Evolutionary conservation across 1,284 basidiomycete species (phyloP).

Genomic region (Apiotrichum gamsii): DNA sequence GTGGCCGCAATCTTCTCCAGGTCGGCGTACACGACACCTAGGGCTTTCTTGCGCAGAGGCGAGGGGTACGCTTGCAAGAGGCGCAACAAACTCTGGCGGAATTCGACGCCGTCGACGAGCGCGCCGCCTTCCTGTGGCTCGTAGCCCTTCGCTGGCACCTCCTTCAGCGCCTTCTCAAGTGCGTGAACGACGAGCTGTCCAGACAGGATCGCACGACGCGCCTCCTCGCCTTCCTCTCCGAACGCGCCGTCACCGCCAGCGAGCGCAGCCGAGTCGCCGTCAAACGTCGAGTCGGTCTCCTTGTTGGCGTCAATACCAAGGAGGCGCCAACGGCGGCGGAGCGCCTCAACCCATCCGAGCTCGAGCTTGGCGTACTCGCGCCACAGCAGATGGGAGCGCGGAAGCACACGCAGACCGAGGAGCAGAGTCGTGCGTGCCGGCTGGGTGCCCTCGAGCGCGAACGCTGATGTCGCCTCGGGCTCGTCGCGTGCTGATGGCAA

Average conservation of each 20-base stretch:
- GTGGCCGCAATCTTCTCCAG: conserved; percentile 16
- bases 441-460: conserved; percentile 44
- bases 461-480: conserved; percentile 15
- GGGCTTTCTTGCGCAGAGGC: conserved; percentile 32
- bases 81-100: conserved; percentile 29
- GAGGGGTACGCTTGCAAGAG: conserved; percentile 44
- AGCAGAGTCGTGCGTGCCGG: conserved; percentile 78
- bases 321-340: conserved; percentile 73
- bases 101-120: conserved; percentile 24
- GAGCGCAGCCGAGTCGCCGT: conserved; percentile 22
- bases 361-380: conserved; percentile 86
- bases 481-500: conserved; percentile 19
- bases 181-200: conserved; percentile 46
- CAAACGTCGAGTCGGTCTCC: conserved; percentile 3
- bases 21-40: conserved; percentile 36
- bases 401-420: conserved; percentile 72
- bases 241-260: conserved; percentile 43
- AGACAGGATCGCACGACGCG: conserved; percentile 42
- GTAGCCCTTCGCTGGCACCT: conserved; percentile 16
- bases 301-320: conserved; percentile 40
- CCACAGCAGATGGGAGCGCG: conserved; percentile 68
- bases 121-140: conserved; percentile 7
- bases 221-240: conserved; percentile 43
- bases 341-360: conserved; percentile 75
- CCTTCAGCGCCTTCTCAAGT: conserved; percentile 32